These are phyloP conservation scores for Lentinula boryana DNA, from an alignment of 768 basidiomycete genomes.

Conservation along the genomic window DNA sequence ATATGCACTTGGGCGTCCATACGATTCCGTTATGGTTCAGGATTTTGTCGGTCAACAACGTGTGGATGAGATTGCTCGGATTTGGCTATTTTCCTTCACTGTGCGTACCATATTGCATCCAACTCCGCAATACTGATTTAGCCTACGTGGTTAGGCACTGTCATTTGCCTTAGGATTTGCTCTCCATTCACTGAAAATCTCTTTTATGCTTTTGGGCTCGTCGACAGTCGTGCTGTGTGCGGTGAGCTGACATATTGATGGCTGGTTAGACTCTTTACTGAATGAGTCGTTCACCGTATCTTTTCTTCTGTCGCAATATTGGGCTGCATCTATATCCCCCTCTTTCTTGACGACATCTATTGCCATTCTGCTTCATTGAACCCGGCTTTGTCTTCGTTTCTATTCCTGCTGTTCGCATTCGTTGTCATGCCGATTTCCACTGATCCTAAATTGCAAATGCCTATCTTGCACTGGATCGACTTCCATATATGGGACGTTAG, in stretches of 20 bases:
- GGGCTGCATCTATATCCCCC: no score
- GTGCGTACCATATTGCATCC: constrained; percentile 20
- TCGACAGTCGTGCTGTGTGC: constrained; percentile 32
- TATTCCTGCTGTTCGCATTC: not conserved
- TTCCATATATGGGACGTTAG: constrained; percentile 24
- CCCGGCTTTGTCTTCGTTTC: no score
- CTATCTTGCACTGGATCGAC: not conserved
- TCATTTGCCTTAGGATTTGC: constrained; percentile 55
- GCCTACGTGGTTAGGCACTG: constrained; percentile 30
- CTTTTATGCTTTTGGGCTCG: constrained; percentile 43
- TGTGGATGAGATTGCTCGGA: constrained; percentile 40
- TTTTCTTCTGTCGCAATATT: not conserved
- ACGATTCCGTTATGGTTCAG: constrained; percentile 20
- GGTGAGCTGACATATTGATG: constrained; percentile 24
- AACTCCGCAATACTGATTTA: not conserved
- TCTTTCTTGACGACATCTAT: no score
- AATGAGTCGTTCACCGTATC: not conserved
- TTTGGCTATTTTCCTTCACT: constrained; percentile 38
- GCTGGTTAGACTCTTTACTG: not conserved
- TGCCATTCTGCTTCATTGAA: no score
- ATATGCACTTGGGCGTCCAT: no score
- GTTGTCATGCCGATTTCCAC: not conserved
- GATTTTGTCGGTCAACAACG: constrained; percentile 58
- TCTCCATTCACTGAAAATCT: constrained; percentile 47
- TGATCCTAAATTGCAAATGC: not conserved